Percentiles rank a stretch among this genome's conserved stretches.
Evolutionary conservation across 1,139 yeast species (phyloP).

Genomic region (Citeromyces siamensis): DNA sequence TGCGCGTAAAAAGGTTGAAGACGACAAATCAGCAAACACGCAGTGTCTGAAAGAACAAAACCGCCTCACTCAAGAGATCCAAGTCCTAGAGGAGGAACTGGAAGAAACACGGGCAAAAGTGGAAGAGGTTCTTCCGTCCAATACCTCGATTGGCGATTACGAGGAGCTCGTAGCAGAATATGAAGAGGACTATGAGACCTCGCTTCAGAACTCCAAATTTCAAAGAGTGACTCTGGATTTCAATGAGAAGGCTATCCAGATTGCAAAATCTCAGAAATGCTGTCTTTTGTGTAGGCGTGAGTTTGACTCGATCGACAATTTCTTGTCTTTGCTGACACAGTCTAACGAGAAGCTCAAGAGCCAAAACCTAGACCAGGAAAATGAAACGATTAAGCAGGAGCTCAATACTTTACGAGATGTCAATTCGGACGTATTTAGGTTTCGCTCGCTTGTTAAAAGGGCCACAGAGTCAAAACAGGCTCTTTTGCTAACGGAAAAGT

Average conservation of each 20-base stretch:
- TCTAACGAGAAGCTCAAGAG: conserved; percentile 11
- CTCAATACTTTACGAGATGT: conserved; percentile 14
- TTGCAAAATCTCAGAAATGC: conserved; percentile 39
- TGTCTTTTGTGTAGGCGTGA: conserved; percentile 58
- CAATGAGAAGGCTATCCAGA: conserved; percentile 48
- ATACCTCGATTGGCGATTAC: conserved; percentile 36
- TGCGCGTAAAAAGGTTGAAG: neutral
- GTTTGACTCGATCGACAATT: conserved; percentile 26
- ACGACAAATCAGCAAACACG: conserved; percentile 4
- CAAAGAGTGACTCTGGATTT: conserved; percentile 54
- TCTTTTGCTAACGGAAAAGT: conserved; percentile 3
- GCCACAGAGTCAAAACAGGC: conserved; percentile 3
- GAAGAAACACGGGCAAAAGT: conserved; percentile 10
- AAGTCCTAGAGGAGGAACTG: conserved; percentile 11
- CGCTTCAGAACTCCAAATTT: conserved; percentile 51
- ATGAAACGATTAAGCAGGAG: conserved; percentile 11
- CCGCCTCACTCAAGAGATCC: conserved; percentile 3
- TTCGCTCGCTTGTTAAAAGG: conserved; percentile 5
- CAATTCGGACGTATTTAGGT: conserved; percentile 10
- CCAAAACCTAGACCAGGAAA: conserved; percentile 12
- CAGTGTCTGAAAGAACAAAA: neutral
- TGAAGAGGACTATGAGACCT: conserved; percentile 46
- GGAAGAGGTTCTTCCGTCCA: conserved; percentile 19
- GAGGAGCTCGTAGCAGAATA: conserved; percentile 36
- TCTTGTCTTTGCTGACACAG: conserved; percentile 8